Conservation (phyloP, 2,329 filamentous ascomycete species). For the Talaromyces sp. region DNA sequence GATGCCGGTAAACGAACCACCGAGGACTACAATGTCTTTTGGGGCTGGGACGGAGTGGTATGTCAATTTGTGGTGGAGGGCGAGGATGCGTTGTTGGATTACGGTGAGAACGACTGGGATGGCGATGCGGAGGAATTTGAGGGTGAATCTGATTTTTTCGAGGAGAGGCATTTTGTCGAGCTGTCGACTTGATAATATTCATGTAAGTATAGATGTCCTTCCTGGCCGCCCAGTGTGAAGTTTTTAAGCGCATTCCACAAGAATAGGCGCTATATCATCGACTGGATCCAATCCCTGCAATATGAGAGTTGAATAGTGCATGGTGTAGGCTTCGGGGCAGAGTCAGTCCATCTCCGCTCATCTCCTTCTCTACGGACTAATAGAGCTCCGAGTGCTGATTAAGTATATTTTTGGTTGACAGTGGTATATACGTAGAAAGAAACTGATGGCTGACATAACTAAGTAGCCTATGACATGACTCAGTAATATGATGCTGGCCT, state of each 20-base stretch:
- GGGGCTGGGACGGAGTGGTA: slow-evolving; percentile 1
- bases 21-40: slow-evolving; percentile 10
- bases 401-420: background rate
- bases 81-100: background rate
- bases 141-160: background rate
- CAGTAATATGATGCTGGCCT: too few relatives aligned
- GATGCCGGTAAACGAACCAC: slow-evolving; percentile 8
- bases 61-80: background rate
- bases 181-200: background rate
- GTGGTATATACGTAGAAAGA: background rate
- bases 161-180: background rate
- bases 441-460: background rate
- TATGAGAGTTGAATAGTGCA: background rate
- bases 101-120: background rate
- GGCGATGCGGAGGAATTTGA: background rate
- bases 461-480: background rate
- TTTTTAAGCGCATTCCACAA: background rate
- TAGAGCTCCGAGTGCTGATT: background rate
- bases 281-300: background rate
- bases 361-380: background rate
- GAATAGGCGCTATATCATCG: background rate
- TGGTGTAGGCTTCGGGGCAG: background rate
- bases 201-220: background rate
- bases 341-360: background rate
- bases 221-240: background rate